Percentiles rank a stretch among this genome's conserved stretches.
Conservation (phyloP, 768 basidiomycete genomes). For the Leccinum arenicola region DNA sequence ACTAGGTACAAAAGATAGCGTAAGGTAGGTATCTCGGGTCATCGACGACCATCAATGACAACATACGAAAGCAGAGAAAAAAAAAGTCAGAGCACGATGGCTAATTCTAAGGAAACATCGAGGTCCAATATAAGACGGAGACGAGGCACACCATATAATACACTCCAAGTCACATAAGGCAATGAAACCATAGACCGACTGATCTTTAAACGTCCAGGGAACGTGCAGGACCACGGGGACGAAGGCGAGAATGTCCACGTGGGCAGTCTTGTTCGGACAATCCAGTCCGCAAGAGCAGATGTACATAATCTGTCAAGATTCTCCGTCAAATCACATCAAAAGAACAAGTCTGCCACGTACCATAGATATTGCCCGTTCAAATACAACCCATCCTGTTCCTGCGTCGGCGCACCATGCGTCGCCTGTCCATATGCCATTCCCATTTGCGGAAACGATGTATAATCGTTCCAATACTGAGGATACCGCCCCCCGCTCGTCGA, state of each 20-base stretch:
- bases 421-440: conserved; percentile 37
- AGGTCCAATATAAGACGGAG: background rate
- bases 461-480: conserved; percentile 57
- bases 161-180: background rate
- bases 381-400: conserved; percentile 24
- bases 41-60: background rate
- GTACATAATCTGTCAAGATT: conserved; percentile 7
- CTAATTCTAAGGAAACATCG: background rate
- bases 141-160: background rate
- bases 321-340: background rate
- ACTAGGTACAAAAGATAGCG: conserved; percentile 9
- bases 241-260: background rate
- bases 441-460: conserved; percentile 49
- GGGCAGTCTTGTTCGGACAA: background rate
- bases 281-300: background rate
- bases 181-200: background rate
- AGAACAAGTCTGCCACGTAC: conserved; percentile 15
- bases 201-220: background rate
- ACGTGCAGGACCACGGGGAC: background rate
- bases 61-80: background rate
- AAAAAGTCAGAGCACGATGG: background rate
- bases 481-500: conserved; percentile 33
- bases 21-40: background rate
- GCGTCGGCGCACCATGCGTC: conserved; percentile 1
- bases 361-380: conserved; percentile 29